These are phyloP conservation scores for Prunus mongolica DNA, from an alignment of 306 rosid species.

Conservation along the genomic window DNA sequence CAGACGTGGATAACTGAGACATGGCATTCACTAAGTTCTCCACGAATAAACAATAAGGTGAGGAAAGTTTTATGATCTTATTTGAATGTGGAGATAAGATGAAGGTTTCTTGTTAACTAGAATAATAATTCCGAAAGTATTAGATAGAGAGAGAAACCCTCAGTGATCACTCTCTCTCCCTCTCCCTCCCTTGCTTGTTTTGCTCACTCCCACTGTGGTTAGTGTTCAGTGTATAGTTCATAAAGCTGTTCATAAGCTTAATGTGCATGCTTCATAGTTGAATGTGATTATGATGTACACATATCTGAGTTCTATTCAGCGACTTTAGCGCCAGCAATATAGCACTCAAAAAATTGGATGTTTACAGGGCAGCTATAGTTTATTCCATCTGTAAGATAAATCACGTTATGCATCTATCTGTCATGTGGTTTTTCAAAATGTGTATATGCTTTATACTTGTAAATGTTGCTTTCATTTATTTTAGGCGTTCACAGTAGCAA, in stretches of 20 bases:
- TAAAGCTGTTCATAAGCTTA: background rate
- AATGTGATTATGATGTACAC: background rate
- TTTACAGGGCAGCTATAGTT: background rate
- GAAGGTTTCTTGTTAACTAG: background rate
- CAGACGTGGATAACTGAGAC: slow-evolving; percentile 72
- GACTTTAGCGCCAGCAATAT: background rate
- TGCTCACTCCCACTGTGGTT: background rate
- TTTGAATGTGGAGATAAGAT: background rate
- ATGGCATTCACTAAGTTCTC: slow-evolving; percentile 84
- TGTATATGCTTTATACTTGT: background rate
- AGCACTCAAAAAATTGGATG: background rate
- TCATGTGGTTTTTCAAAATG: background rate
- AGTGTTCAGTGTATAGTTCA: background rate
- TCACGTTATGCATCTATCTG: background rate
- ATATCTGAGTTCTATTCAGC: background rate
- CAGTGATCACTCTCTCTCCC: background rate
- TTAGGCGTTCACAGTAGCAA: background rate
- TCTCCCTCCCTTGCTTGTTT: background rate
- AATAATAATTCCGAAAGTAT: background rate
- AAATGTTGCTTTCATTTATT: background rate
- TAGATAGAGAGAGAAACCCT: no score
- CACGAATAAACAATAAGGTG: slow-evolving; percentile 69
- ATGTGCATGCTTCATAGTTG: background rate
- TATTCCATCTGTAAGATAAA: background rate
- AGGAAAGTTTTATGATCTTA: background rate